A percentile compares a stretch with the other conserved stretches of the same genome.
phyloP scores from a whole-genome alignment of 495 filamentous ascomycete genomes.

The Talaromyces ruber region DNA sequence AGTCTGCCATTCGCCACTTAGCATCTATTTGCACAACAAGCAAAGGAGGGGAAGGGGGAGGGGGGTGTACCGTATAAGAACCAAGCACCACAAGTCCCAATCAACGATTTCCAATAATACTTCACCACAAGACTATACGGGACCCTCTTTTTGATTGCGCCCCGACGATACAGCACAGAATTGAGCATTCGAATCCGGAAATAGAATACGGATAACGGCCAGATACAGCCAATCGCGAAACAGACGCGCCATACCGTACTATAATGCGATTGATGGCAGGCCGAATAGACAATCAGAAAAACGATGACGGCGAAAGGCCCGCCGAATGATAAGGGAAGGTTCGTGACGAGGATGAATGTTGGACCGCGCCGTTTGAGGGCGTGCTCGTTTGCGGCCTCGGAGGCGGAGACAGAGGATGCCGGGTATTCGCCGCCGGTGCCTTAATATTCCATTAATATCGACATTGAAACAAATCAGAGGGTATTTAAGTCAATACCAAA shows the following conservation, averaged over 20 bases:
- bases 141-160: constrained; percentile 36
- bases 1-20: constrained; percentile 11
- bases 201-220: constrained; percentile 42
- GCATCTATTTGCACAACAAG: too few species aligned
- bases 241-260: constrained; percentile 43
- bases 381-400: constrained; percentile 42
- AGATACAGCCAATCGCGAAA: constrained; percentile 42
- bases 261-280: constrained; percentile 27
- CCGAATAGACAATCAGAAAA: constrained; percentile 39
- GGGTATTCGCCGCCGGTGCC: constrained; percentile 38
- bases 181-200: constrained; percentile 46
- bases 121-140: constrained; percentile 35
- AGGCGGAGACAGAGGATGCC: constrained; percentile 34
- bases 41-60: not conserved
- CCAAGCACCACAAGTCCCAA: constrained; percentile 42
- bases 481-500: too few species aligned
- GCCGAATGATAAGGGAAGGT: constrained; percentile 41
- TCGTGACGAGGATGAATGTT: constrained; percentile 46
- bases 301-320: constrained; percentile 39
- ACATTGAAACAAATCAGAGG: not conserved
- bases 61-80: constrained; percentile 36
- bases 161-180: constrained; percentile 39
- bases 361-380: constrained; percentile 34
- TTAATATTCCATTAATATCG: not conserved
- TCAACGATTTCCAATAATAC: constrained; percentile 41